Base-by-base conservation (phyloP, 139 green algal genomes). In the Picochlorum sp. region DNA sequence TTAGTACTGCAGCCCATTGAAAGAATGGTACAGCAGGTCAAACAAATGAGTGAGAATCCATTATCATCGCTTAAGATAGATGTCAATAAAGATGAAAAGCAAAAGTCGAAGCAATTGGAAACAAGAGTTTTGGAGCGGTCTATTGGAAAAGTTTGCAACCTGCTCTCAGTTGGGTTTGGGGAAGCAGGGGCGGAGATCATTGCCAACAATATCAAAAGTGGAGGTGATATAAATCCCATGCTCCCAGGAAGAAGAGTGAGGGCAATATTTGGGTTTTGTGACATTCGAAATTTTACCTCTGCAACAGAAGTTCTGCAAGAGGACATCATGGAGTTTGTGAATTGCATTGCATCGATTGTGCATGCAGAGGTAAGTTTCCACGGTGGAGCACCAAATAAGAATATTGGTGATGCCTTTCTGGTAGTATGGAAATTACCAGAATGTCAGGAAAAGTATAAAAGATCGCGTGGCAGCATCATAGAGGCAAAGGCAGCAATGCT, bases 251-350 rank as follows among this genome's bases (percentile, higher is more conserved):
- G 84, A 14, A 89, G 85, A 80, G 72, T 89, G 47, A 37, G 82
- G 9, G 92, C 88, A 20, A 89, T 97, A 34, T 98, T 97, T 73
- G 91, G 91, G 2, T 98, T 98, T 78, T 98, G 92, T 74, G 92
- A 98, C 80, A 96, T 98, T 69, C 80, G 91, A 4, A 72, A 83
- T 38, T 98, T 98, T 83, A 97, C 92, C 0, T 65, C 61, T 61
- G 32, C 87, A 18, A 97, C 92, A 0, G 92, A 98, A 74, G 86
- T 97, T 57, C 72, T 97, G 65, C 82, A 93, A 60, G 90, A 96
- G 74, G 89, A 87, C 4, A 80, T 97, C 44, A 97, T 98, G 90
- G 89, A 96, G 78, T 98, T 95, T 81, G 92, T 98, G 7, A 98
- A 98, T 80, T 80, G 77, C 56, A 97, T 98, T 37, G 90, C 87